Base-by-base conservation (phyloP, 2,329 filamentous ascomycete species). In the Nectriaceae sp. region DNA sequence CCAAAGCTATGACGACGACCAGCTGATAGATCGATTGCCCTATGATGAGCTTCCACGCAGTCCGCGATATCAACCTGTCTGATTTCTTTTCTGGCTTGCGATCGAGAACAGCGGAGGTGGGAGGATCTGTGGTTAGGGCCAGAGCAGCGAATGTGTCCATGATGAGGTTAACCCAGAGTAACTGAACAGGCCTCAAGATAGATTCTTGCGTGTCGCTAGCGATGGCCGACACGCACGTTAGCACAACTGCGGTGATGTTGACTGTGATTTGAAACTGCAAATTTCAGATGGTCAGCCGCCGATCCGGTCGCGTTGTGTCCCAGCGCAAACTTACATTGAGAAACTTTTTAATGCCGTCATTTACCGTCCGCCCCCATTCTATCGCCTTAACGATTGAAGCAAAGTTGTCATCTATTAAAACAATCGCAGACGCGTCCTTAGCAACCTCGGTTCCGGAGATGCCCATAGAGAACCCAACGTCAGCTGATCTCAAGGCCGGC, bases 31-130 rank as follows among this genome's bases (percentile, higher is more conserved):
- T 76, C 19, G 80, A 74, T 59, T 85, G 82, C 2, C 82, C 82
- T 29, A 78, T 72, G 46, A 85, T 84, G 75, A 85, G 84, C 70
- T 85, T 85, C 76, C 79, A 81, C 81, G 84, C 85, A 18, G 55
- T 43, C 29, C 59, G 91, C 1, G 87, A 90, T 60, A 93, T 90
- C 5, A 93, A 73, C 1, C 88, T 80, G 2, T 87, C 85, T 45
- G 80, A 85, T 66, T 91, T 92, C 11, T 70, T 65, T 52, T 78
- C 74, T 2, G 76, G 75, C 31, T 67, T 65, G 33, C 83, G 76
- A 54, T 85, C 68, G n/a, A 86, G 75, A 41, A 85, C 77, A 52
- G 72, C 75, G 11, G 76, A 70, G 5, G 76, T 78, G 2, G 83
- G 83, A 13, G 82, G 81, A 56, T 86, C 83, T 1, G 83, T 86